Evolutionary conservation across 2,329 filamentous ascomycete genomes (phyloP).

Genomic region (Thelonectria blattea): DNA sequence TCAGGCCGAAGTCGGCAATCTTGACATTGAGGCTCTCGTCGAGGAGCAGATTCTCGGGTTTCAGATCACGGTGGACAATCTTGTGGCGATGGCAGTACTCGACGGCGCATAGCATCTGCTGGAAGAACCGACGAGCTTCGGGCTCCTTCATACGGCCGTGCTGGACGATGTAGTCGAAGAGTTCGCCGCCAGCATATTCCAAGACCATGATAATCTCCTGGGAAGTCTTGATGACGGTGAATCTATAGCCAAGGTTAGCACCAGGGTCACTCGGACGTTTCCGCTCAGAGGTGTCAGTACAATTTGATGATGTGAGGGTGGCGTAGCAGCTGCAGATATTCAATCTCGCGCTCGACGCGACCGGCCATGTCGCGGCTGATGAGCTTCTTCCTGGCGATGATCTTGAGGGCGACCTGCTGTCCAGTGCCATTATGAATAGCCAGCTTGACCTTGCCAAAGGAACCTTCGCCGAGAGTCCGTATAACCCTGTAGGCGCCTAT

Average conservation of each 20-base stretch:
- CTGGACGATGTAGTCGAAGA: conserved; percentile 98
- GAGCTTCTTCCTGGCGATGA: conserved; percentile 94
- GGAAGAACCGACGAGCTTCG: conserved; percentile 96
- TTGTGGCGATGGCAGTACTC: conserved; percentile 99
- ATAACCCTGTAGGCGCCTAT: conserved; percentile 92
- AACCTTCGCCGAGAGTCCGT: conserved; percentile 91
- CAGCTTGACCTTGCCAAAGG: conserved; percentile 98
- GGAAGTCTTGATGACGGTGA: conserved; percentile 94
- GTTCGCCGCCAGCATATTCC: conserved; percentile 93
- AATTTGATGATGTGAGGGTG: conserved; percentile 99
- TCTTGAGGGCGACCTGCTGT: conserved; percentile 96
- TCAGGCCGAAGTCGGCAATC: conserved; percentile 97
- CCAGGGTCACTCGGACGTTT: background rate
- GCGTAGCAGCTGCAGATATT: conserved; percentile 92
- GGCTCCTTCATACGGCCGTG: conserved; percentile 90
- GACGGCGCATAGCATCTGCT: conserved; percentile 98
- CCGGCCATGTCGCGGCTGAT: conserved; percentile 98
- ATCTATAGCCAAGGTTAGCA: conserved; percentile 56
- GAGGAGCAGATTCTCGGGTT: conserved; percentile 94
- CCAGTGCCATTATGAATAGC: conserved; percentile 90
- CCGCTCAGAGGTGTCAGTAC: conserved; percentile 56
- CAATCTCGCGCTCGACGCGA: conserved; percentile 95
- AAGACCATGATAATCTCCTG: conserved; percentile 99
- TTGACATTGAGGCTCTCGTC: conserved; percentile 98
- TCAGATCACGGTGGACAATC: conserved; percentile 96